Percentiles rank a stretch among this genome's conserved stretches.
These are phyloP conservation scores for Phytophthora idaei DNA, from an alignment of 352 stramenopile species.

Conservation along the genomic window DNA sequence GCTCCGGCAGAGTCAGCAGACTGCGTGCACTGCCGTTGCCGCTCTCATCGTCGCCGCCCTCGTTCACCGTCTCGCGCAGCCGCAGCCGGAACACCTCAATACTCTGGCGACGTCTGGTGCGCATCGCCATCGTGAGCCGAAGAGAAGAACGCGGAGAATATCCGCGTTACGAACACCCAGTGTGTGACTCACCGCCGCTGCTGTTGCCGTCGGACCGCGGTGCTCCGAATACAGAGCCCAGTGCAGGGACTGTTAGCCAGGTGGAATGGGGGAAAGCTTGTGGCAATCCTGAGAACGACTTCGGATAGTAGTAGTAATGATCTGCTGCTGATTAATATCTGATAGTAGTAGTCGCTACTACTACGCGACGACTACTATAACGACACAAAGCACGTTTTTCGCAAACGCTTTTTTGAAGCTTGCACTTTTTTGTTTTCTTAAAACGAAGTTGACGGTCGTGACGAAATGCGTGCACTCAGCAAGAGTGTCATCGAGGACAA, in stretches of 20 bases:
- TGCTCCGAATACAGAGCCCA: slow-evolving; percentile 9
- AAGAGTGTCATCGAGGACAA: too few relatives aligned
- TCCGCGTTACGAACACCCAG: background rate
- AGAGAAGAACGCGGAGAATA: background rate
- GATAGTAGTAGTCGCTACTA: too few relatives aligned
- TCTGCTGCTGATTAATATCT: too few relatives aligned
- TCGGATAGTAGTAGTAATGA: too few relatives aligned
- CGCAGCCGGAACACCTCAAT: slow-evolving; percentile 78
- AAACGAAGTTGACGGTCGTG: too few relatives aligned
- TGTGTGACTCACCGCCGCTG: slow-evolving; percentile 3
- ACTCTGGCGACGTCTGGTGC: slow-evolving; percentile 33
- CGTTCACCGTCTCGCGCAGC: slow-evolving; percentile 70
- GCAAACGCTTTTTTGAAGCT: too few relatives aligned
- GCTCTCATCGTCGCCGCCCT: slow-evolving; percentile 48
- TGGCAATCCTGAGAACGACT: background rate
- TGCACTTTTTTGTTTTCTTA: too few relatives aligned
- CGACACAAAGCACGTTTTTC: too few relatives aligned
- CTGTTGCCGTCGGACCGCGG: slow-evolving; percentile 5
- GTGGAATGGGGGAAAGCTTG: slow-evolving; percentile 25
- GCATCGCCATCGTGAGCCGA: slow-evolving; percentile 22
- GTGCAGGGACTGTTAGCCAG: slow-evolving; percentile 6
- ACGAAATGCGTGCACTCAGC: too few relatives aligned
- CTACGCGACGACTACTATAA: too few relatives aligned
- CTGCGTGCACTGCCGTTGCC: slow-evolving; percentile 20
- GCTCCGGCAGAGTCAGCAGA: slow-evolving; percentile 30